Percentiles rank a stretch among this genome's conserved stretches.
Conservation (phyloP, 768 basidiomycete genomes). For the Leccinellum luteum region DNA sequence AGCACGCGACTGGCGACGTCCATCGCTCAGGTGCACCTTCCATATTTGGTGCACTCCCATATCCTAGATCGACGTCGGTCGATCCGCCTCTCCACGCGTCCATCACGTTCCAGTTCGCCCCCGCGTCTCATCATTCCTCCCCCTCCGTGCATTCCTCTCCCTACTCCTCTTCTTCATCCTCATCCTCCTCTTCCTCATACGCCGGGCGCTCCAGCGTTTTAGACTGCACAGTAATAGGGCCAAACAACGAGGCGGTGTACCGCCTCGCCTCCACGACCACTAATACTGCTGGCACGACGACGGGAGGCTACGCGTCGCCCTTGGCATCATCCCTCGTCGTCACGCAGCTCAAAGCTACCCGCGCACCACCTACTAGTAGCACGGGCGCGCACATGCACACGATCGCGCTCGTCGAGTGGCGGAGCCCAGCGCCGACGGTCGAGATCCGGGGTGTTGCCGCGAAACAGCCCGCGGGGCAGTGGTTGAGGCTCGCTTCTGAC, state of each 20-base stretch:
- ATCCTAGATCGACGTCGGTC: constrained; percentile 32
- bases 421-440: constrained; percentile 40
- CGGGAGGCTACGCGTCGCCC: not conserved
- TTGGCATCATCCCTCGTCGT: not conserved
- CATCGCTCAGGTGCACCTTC: constrained; percentile 38
- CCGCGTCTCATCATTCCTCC: not conserved
- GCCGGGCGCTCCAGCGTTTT: not conserved
- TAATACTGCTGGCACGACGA: not conserved
- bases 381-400: constrained; percentile 24
- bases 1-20: constrained; percentile 16
- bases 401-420: constrained; percentile 60
- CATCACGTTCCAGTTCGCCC: constrained; percentile 39
- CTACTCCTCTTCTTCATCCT: not conserved
- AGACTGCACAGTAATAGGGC: constrained; percentile 46
- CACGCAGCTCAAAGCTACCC: constrained; percentile 40
- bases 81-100: constrained; percentile 32
- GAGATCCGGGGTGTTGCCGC: constrained; percentile 51
- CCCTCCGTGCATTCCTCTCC: not conserved
- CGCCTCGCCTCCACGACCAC: constrained; percentile 36
- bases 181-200: not conserved
- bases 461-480: constrained; percentile 49
- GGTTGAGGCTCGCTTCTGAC: constrained; percentile 54
- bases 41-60: constrained; percentile 63
- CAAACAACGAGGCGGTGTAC: constrained; percentile 47
- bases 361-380: constrained; percentile 23